Percentiles rank a stretch among this genome's conserved stretches.
Conservation (phyloP, 495 filamentous ascomycete species). For the Trichoderma erinaceum region DNA sequence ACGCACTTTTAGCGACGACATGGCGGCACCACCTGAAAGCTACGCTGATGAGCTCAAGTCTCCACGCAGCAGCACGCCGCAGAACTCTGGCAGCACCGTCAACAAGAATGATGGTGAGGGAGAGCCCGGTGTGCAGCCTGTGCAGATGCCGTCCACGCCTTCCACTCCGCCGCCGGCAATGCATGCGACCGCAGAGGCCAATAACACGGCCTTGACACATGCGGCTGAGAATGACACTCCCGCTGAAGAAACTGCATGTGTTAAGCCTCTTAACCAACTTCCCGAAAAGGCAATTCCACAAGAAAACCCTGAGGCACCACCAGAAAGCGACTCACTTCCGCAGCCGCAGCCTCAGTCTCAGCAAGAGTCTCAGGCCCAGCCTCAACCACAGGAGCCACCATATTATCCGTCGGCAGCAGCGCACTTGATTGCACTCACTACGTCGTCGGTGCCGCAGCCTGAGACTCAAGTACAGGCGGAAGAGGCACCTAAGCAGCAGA, state of each 20-base stretch:
- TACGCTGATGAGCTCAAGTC: background rate
- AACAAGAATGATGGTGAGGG: no score
- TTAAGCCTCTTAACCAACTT: background rate
- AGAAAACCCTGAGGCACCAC: background rate
- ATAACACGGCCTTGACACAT: background rate
- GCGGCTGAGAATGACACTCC: background rate
- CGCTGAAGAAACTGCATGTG: background rate
- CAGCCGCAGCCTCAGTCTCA: background rate
- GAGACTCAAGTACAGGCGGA: background rate
- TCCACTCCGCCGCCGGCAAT: background rate
- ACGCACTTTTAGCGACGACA: background rate
- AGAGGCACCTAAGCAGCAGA: background rate
- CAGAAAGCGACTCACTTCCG: background rate
- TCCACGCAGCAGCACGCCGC: background rate
- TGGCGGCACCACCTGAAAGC: background rate
- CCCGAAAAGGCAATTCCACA: slow-evolving; percentile 9
- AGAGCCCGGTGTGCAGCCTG: background rate
- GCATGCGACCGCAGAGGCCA: background rate
- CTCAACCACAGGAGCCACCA: background rate
- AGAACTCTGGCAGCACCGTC: no score
- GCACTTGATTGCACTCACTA: background rate
- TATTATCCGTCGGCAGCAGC: slow-evolving; percentile 3
- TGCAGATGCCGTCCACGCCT: background rate
- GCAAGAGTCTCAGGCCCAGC: background rate
- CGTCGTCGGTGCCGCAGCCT: background rate